Base-by-base conservation (phyloP, 257 asterid species). In the Parsonsia alboflavescens region DNA sequence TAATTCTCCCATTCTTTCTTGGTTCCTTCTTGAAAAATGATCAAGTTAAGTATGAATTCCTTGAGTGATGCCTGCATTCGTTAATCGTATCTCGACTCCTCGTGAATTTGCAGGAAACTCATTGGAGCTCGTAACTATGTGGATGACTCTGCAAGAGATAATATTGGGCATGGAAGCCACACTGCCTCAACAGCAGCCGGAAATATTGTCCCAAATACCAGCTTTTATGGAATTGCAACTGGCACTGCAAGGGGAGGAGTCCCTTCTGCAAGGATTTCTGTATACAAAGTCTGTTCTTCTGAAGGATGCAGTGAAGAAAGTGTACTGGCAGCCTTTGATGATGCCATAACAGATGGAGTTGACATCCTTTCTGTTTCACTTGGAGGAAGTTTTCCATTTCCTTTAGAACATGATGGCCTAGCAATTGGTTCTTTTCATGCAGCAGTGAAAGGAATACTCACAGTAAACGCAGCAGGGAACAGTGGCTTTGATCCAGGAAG, bases 101-200 rank as follows among this genome's bases (percentile, higher is more conserved):
- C 39, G 39, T 33, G 39, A 33, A 59, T 24, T 41, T 76, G 9
- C 66, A 86, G 91, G 17, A 84, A 87, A 72, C 7, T 87, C 56
- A 81, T 87, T 9, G 89, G 89, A 48, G 89, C 87, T 9, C 75
- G 89, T 3, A 54, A 19, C 71, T 83, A 87, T 50, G 0, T 17
- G 2, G 58, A 73, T 0, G 16, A 19, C 7, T 64, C 83, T 6
- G 83, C 82, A 19, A 70, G 80, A 54, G 87, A 84, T 15, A 1
- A 0, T 0, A 7, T 1, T 0, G 88, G 88, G 8, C 88, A 86
- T 75, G 90, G 90, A 48, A 71, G 75, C 22, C 88, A 82, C 77
- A 77, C 84, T 5, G 87, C 88, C 5, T 86, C 90, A 3, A 86
- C 53, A 63, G 88, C 86, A 46, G 90, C 88, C 0, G 90, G 90